Evolutionary conservation across 495 filamentous ascomycete species (phyloP).

Genomic region (Trichocladium antarcticum): DNA sequence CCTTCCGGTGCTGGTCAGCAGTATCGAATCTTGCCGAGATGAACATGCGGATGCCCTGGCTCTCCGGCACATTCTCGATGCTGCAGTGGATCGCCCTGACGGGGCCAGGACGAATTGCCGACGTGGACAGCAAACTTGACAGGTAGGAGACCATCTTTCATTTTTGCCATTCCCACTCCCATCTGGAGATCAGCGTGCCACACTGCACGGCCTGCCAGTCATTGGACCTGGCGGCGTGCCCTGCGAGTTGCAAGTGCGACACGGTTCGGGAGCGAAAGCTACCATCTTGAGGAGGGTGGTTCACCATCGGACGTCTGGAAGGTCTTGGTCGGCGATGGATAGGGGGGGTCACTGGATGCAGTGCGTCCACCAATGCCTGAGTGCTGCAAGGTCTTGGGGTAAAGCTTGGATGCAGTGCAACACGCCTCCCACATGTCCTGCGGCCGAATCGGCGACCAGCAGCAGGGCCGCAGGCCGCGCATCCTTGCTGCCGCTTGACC

Average conservation of each 20-base stretch:
- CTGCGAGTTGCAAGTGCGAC: slow-evolving; percentile 27
- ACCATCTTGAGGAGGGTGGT: background rate
- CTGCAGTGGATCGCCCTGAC: slow-evolving; percentile 57
- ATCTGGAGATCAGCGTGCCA: slow-evolving; percentile 20
- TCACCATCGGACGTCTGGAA: background rate
- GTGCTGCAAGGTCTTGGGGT: slow-evolving; percentile 19
- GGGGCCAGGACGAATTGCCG: slow-evolving; percentile 63
- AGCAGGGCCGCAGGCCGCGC: background rate
- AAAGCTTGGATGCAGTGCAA: slow-evolving; percentile 26
- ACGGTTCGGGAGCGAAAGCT: slow-evolving; percentile 14
- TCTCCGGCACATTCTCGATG: slow-evolving; percentile 58
- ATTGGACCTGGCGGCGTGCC: slow-evolving; percentile 28
- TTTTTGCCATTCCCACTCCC: slow-evolving; percentile 15
- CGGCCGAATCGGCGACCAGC: slow-evolving; percentile 32
- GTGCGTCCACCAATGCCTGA: slow-evolving; percentile 21
- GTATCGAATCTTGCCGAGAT: slow-evolving; percentile 57
- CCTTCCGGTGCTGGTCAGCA: slow-evolving; percentile 63
- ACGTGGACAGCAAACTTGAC: slow-evolving; percentile 67
- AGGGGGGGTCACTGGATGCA: slow-evolving; percentile 14
- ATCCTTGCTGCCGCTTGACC: slow-evolving; percentile 7
- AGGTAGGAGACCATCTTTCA: slow-evolving; percentile 53
- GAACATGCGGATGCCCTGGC: slow-evolving; percentile 74
- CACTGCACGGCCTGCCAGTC: slow-evolving; percentile 31
- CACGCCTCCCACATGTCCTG: slow-evolving; percentile 26
- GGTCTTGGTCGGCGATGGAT: background rate